These are phyloP conservation scores for Abelmoschus esculentus DNA, from an alignment of 345 rosid genomes.

Conservation along the genomic window DNA sequence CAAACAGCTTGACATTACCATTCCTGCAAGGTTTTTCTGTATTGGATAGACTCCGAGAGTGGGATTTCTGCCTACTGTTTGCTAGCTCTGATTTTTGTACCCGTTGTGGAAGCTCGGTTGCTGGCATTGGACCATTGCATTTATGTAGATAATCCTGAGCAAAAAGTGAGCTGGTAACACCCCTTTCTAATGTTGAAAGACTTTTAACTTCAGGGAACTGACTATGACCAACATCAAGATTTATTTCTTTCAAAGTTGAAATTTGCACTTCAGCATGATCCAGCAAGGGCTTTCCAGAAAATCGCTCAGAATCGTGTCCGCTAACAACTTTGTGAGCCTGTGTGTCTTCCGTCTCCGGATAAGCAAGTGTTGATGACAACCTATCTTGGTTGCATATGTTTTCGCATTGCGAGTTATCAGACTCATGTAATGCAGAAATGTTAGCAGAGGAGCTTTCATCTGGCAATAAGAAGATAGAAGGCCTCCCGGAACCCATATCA, in stretches of 20 bases:
- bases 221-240: conserved; percentile 33
- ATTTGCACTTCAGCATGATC: conserved; percentile 27
- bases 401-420: conserved; percentile 26
- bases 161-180: conserved; percentile 13
- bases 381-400: conserved; percentile 27
- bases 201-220: conserved; percentile 33
- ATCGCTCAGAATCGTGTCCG: conserved; percentile 23
- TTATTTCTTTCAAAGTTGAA: conserved; percentile 34
- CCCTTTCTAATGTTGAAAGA: conserved; percentile 21
- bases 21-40: conserved; percentile 43
- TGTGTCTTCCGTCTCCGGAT: conserved; percentile 17
- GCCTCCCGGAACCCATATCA: conserved; percentile 23
- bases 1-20: conserved; percentile 79
- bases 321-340: conserved; percentile 16
- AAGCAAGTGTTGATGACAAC: conserved; percentile 24
- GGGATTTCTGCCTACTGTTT: conserved; percentile 29
- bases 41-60: conserved; percentile 36
- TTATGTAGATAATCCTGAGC: conserved; percentile 43
- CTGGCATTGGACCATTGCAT: conserved; percentile 35
- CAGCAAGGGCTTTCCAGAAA: conserved; percentile 22
- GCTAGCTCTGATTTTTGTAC: conserved; percentile 26
- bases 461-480: conserved; percentile 17
- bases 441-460: conserved; percentile 16
- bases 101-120: conserved; percentile 33
- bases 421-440: conserved; percentile 19